Percentiles rank a stretch among this genome's conserved stretches.
These are phyloP conservation scores for Epichloe brachyelytri DNA, from an alignment of 2,329 filamentous ascomycete species.

Conservation along the genomic window DNA sequence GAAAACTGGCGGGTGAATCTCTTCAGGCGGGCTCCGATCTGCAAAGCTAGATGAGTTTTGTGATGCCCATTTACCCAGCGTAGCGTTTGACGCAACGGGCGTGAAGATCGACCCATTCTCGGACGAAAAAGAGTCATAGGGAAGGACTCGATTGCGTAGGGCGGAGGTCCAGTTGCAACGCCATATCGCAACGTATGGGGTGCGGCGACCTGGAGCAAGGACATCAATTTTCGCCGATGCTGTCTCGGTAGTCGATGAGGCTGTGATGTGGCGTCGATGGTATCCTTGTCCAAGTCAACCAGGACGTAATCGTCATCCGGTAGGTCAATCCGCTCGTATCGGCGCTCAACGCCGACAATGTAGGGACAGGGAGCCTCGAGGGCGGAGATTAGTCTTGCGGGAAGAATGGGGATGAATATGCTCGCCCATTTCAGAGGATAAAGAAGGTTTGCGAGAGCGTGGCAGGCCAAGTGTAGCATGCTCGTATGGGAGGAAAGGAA, in stretches of 20 bases:
- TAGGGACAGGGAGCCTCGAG: conserved; percentile 94
- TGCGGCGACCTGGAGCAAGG: conserved; percentile 77
- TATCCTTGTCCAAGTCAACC: conserved; percentile 84
- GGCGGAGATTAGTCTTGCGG: conserved; percentile 75
- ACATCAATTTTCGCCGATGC: conserved; percentile 77
- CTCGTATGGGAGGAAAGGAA: conserved; percentile 89
- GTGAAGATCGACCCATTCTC: conserved; percentile 76
- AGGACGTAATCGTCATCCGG: conserved; percentile 94
- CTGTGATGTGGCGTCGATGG: conserved; percentile 69
- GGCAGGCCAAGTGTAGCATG: conserved; percentile 88
- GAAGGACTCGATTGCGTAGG: conserved; percentile 86
- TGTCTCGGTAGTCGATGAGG: conserved; percentile 76
- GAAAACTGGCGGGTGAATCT: conserved; percentile 57
- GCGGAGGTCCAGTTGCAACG: conserved; percentile 75
- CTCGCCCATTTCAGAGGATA: conserved; percentile 91
- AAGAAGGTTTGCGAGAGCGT: conserved; percentile 71
- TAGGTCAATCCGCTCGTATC: conserved; percentile 74
- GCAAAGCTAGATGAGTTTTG: conserved; percentile 85
- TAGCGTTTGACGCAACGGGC: conserved; percentile 53
- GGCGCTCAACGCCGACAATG: conserved; percentile 87
- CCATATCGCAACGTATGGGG: conserved; percentile 81
- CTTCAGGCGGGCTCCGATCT: conserved; percentile 41
- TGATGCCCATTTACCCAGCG: conserved; percentile 72
- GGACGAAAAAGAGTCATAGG: conserved; percentile 77
- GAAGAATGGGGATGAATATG: conserved; percentile 85